These are phyloP conservation scores for Arxiozyma slooffiae DNA, from an alignment of 1,139 yeast genomes.

Conservation along the genomic window DNA sequence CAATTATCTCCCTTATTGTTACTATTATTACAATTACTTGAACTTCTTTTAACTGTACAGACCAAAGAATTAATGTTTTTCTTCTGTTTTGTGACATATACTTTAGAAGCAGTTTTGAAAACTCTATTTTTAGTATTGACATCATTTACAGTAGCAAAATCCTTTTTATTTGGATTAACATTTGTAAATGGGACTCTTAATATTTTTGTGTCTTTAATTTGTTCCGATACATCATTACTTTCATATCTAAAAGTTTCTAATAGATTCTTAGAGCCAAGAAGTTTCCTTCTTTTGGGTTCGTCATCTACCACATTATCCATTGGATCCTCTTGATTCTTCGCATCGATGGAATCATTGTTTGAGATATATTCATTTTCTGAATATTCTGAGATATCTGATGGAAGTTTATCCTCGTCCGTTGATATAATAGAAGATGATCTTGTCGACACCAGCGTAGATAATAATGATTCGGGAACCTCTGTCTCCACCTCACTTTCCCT, in stretches of 20 bases:
- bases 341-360: not conserved
- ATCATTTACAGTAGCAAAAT: not conserved
- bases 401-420: slow-evolving; percentile 1
- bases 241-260: not conserved
- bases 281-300: not conserved
- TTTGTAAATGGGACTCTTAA: not conserved
- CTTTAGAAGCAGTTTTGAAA: too few relatives aligned
- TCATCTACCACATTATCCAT: not conserved
- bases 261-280: not conserved
- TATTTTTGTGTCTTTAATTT: not conserved
- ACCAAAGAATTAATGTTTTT: not conserved
- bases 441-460: slow-evolving; percentile 18
- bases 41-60: not conserved
- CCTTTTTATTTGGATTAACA: not conserved
- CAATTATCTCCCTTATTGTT: not conserved
- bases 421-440: slow-evolving; percentile 33
- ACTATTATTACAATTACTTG: not conserved
- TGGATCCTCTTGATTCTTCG: not conserved
- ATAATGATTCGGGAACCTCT: slow-evolving; percentile 22
- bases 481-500: slow-evolving; percentile 15
- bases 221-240: not conserved
- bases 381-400: not conserved
- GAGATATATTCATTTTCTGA: slow-evolving; percentile 6
- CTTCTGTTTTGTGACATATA: not conserved
- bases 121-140: not conserved